Base-by-base conservation (phyloP, 768 basidiomycete genomes). In the Trametes villosa region DNA sequence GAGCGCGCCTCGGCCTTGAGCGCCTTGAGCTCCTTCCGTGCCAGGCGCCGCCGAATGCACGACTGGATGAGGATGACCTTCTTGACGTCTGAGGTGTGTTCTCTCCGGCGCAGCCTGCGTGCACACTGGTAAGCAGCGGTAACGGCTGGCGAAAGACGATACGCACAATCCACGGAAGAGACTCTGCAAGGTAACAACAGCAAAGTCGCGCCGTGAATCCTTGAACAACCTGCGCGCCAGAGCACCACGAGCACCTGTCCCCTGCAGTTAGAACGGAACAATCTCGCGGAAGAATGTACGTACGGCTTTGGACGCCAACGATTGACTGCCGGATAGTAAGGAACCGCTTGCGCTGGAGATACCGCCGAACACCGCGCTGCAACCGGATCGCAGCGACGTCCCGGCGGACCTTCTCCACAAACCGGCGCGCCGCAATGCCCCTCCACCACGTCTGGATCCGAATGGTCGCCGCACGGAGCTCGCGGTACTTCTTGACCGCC, bases 371-470 rank as follows among this genome's bases (percentile, higher is more conserved):
- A 15, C 81, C 83, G 34, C 78, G 84, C 72, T 99, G 97, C 31
- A 99, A 76, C 63, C 85, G 82, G 55, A 83, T 79, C 12, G 94
- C 94, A 24, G 92, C 86, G 22, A 80, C 83, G 72, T 95, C 84
- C 56, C 86, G 83, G 59, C 91, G 83, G 58, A 95, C 83, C 58
- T 75, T 76, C 66, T 88, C 82, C 13, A 91, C 92, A 26, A 92
- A 77, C 54, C 81, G 81, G 71, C 79, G 84, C 1, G 95, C 96
- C 65, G 87, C 66, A 46, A 94, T 83, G n/a, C 92, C 89, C 62
- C 96, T 84, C 93, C 94, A 98, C 89, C 93, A 91, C 0, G 92
- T 88, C 74, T 99, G 97, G 36, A 99, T 88, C 70, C 78, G 87
- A 73, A 98, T 89, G 1, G 94, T 86, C 26, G 90, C 85, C 3